A percentile compares a stretch with the other conserved stretches of the same genome.
Evolutionary conservation across 1,139 yeast genomes (phyloP).

Genomic region (Candida tropicalis): DNA sequence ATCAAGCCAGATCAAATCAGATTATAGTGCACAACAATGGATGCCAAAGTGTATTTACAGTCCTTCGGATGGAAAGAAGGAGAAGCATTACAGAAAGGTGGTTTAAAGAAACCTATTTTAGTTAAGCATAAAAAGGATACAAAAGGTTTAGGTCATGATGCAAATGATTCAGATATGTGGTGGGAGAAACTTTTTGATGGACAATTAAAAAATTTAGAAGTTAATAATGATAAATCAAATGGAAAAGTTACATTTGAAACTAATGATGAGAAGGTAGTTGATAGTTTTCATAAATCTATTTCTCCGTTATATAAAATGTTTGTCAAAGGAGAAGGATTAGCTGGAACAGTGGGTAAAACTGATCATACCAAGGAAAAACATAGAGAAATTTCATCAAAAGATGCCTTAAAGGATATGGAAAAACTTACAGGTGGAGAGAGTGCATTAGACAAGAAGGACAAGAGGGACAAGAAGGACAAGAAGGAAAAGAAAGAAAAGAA

Average conservation of each 20-base stretch:
- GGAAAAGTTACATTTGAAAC: slow-evolving; percentile 40
- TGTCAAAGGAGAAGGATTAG: slow-evolving; percentile 81
- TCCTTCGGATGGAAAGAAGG: slow-evolving; percentile 94
- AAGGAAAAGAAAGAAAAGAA: slow-evolving; percentile 23
- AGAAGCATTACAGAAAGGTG: slow-evolving; percentile 77
- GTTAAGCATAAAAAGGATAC: slow-evolving; percentile 90
- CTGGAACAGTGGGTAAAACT: slow-evolving; percentile 67
- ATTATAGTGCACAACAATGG: slow-evolving; percentile 51
- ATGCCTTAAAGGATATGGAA: slow-evolving; percentile 16
- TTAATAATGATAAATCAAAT: slow-evolving; percentile 31
- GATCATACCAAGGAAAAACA: slow-evolving; percentile 23
- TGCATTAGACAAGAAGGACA: slow-evolving; percentile 22
- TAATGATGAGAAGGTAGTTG: slow-evolving; percentile 43
- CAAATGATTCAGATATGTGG: slow-evolving; percentile 83
- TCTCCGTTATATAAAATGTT: slow-evolving; percentile 75
- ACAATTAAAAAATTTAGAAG: slow-evolving; percentile 78
- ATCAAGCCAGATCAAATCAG: too few relatives aligned
- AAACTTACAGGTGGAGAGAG: slow-evolving; percentile 16
- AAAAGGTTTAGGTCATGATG: slow-evolving; percentile 82
- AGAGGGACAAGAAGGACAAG: slow-evolving; percentile 20
- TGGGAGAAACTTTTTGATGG: slow-evolving; percentile 97
- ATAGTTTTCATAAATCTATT: slow-evolving; percentile 37
- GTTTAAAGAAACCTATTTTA: slow-evolving; percentile 79
- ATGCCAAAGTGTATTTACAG: slow-evolving; percentile 70
- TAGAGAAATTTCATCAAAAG: slow-evolving; percentile 17